These are phyloP conservation scores for Umbelopsis ramanniana DNA, from an alignment of 192 early-diverging fungal species.

Conservation along the genomic window DNA sequence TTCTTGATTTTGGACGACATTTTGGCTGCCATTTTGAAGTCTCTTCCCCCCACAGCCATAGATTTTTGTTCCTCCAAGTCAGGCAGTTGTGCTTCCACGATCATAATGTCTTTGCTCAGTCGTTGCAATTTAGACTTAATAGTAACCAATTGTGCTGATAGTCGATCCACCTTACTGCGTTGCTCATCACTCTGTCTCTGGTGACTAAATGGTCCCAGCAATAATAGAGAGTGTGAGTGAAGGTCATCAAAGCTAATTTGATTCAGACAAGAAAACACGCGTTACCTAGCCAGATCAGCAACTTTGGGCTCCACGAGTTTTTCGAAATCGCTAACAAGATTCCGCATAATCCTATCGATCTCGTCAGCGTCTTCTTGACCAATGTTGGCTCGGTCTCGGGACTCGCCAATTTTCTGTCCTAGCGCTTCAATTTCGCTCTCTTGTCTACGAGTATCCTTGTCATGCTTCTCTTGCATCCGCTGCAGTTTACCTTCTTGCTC, in stretches of 20 bases:
- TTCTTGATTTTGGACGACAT: slow-evolving; percentile 15
- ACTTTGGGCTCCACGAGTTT: not conserved
- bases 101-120: slow-evolving; percentile 18
- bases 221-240: not conserved
- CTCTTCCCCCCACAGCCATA: not conserved
- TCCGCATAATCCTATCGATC: slow-evolving; percentile 8
- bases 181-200: slow-evolving; percentile 2
- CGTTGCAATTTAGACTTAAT: slow-evolving; percentile 12
- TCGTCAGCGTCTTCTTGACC: slow-evolving; percentile 14
- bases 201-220: not conserved
- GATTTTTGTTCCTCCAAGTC: slow-evolving; percentile 13
- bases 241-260: not conserved
- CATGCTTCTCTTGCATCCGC: not conserved
- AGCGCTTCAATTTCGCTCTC: slow-evolving; percentile 5
- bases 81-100: not conserved
- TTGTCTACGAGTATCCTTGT: slow-evolving; percentile 6
- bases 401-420: not conserved
- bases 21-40: slow-evolving; percentile 17
- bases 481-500: slow-evolving; percentile 2
- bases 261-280: not conserved
- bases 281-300: not conserved
- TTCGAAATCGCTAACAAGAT: slow-evolving; percentile 1
- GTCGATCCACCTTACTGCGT: not conserved
- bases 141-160: not conserved
- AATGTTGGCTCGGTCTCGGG: not conserved